Evolutionary conservation across 23 red algal genomes (phyloP).

Genomic region (Cyanidioschyzon merolae): DNA sequence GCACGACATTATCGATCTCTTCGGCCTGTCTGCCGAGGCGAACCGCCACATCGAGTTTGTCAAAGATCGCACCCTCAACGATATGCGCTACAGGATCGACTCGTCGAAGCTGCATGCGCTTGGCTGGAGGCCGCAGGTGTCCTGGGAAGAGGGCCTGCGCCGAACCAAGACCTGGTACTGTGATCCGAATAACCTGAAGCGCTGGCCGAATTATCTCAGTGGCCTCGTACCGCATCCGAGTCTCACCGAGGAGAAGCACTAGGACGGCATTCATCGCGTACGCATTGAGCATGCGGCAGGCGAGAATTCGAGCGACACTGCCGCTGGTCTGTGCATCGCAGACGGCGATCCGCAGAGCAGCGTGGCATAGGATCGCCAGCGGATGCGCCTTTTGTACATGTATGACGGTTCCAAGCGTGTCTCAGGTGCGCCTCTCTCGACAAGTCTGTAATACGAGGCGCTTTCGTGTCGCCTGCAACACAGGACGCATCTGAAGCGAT

Average conservation of each 20-base stretch:
- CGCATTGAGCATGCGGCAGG: not conserved
- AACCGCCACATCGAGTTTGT: slow-evolving; percentile 51
- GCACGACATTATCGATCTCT: slow-evolving; percentile 42
- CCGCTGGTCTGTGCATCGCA: not conserved
- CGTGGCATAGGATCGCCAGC: not conserved
- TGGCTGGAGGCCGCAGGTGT: slow-evolving; percentile 50
- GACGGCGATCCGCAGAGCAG: no score
- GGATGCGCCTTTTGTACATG: not conserved
- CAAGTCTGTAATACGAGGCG: no score
- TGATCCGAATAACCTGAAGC: slow-evolving; percentile 33
- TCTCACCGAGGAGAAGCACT: slow-evolving; percentile 24
- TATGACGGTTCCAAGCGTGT: not conserved
- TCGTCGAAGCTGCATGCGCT: slow-evolving; percentile 58
- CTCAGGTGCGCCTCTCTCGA: not conserved
- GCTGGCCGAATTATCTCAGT: slow-evolving; percentile 49
- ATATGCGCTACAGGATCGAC: slow-evolving; percentile 76
- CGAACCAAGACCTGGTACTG: slow-evolving; percentile 52
- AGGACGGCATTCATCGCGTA: no score
- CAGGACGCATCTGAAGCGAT: no score
- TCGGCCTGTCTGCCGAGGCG: slow-evolving; percentile 21
- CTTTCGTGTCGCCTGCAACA: no score
- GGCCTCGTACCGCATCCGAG: slow-evolving; percentile 65
- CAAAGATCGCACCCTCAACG: slow-evolving; percentile 74
- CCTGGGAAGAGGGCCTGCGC: slow-evolving; percentile 54
- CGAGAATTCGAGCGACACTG: no score